A percentile compares a stretch with the other conserved stretches of the same genome.
phyloP scores from a whole-genome alignment of 2,329 filamentous ascomycete species.

The Scedosporium boydii region DNA sequence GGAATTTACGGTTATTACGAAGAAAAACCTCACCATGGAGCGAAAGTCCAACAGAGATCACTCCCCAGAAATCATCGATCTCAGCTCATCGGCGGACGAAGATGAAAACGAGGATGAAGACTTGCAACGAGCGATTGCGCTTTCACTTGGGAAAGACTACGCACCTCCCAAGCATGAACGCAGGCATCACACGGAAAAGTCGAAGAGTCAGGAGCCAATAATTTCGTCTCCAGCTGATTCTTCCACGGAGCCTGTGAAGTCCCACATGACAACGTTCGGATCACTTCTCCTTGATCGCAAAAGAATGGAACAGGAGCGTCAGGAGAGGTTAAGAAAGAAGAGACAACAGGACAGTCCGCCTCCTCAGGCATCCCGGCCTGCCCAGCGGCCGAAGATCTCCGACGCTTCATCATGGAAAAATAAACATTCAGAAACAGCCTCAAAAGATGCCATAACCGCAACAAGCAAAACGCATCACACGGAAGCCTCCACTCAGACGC shows the following conservation, averaged over 20 bases:
- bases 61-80: conserved; percentile 3
- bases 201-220: background rate
- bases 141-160: conserved; percentile 35
- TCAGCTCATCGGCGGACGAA: conserved; percentile 10
- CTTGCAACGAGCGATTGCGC: conserved; percentile 48
- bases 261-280: conserved; percentile 15
- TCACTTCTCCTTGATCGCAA: conserved; percentile 59
- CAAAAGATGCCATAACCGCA: background rate
- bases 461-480: conserved; percentile 12
- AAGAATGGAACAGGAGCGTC: conserved; percentile 76
- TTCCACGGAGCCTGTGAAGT: conserved; percentile 5
- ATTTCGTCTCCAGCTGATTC: background rate
- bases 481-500: conserved; percentile 6
- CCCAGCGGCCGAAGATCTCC: background rate
- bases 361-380: background rate
- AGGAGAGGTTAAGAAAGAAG: conserved; percentile 41
- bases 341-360: background rate
- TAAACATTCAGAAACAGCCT: background rate
- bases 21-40: background rate
- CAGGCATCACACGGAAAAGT: background rate
- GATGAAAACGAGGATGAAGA: conserved; percentile 42
- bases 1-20: no score
- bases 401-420: background rate
- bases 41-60: no score
- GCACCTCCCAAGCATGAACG: no score